These are phyloP conservation scores for Begonia masoniana DNA, from an alignment of 306 rosid species.

Conservation along the genomic window DNA sequence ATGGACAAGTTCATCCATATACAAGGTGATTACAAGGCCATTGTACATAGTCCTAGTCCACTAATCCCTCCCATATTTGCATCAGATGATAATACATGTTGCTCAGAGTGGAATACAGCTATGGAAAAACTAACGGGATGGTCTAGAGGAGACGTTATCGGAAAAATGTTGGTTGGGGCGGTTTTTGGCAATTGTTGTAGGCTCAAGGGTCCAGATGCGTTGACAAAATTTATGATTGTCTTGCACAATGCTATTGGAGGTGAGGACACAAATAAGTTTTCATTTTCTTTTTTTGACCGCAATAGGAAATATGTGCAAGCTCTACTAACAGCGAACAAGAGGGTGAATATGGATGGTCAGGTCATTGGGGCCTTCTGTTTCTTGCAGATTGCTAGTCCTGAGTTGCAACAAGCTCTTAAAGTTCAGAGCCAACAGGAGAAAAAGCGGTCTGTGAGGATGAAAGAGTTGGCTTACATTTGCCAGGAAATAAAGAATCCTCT, in stretches of 20 bases:
- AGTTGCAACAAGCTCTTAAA: constrained; percentile 70
- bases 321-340: constrained; percentile 84
- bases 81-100: constrained; percentile 84
- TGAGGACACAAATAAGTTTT: constrained; percentile 60
- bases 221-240: constrained; percentile 94
- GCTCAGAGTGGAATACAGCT: constrained; percentile 97
- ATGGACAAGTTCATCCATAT: constrained; percentile 95
- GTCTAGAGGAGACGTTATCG: constrained; percentile 59
- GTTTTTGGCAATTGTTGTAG: constrained; percentile 83
- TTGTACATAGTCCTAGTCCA: constrained; percentile 86
- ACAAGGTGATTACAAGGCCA: constrained; percentile 96
- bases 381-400: constrained; percentile 82
- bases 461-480: constrained; percentile 86
- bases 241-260: constrained; percentile 89
- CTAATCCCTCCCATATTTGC: constrained; percentile 99
- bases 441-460: constrained; percentile 56
- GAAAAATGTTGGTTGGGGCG: constrained; percentile 92
- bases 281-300: constrained; percentile 65
- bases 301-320: constrained; percentile 70
- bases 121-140: constrained; percentile 96
- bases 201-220: constrained; percentile 76
- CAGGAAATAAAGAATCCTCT: constrained; percentile 89
- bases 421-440: constrained; percentile 82
- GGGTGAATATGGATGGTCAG: constrained; percentile 68
- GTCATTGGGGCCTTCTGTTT: constrained; percentile 92